Evolutionary conservation across 192 early-diverging fungal species (phyloP).

Genomic region (Rhizoclosmatium globosum): DNA sequence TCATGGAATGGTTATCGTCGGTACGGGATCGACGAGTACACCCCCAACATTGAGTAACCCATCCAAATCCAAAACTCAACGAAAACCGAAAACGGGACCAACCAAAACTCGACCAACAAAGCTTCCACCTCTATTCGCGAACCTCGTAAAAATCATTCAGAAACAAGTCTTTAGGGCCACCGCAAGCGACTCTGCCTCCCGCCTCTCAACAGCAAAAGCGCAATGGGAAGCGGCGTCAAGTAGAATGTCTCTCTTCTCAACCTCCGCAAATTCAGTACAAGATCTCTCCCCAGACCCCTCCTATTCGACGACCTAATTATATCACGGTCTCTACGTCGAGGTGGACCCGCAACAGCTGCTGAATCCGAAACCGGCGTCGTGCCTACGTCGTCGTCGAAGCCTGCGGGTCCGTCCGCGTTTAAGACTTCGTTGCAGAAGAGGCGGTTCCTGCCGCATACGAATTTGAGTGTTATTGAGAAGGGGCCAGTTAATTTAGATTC

Average conservation of each 20-base stretch:
- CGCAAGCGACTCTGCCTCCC: neutral
- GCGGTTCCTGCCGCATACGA: slow-evolving; percentile 21
- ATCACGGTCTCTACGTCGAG: neutral
- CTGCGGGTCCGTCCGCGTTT: neutral
- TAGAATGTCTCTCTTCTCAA: neutral
- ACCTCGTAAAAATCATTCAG: too few relatives aligned
- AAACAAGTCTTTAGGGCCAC: too few relatives aligned
- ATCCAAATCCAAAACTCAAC: too few relatives aligned
- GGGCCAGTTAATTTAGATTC: neutral
- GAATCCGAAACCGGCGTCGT: neutral
- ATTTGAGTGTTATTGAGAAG: slow-evolving; percentile 15
- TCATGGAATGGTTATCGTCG: too few relatives aligned
- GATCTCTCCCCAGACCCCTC: neutral
- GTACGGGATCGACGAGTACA: too few relatives aligned
- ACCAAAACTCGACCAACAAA: too few relatives aligned
- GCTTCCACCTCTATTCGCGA: too few relatives aligned
- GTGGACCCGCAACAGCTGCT: neutral
- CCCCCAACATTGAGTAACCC: too few relatives aligned
- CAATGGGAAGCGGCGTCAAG: slow-evolving; percentile 6
- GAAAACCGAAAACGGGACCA: too few relatives aligned
- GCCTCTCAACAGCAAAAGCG: neutral
- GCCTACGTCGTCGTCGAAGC: too few relatives aligned
- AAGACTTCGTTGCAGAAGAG: slow-evolving; percentile 17
- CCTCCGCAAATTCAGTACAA: neutral
- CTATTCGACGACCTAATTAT: slow-evolving; percentile 21